Evolutionary conservation across 495 filamentous ascomycete genomes (phyloP).

Genomic region (Aspergillus sclerotiicarbonarius): DNA sequence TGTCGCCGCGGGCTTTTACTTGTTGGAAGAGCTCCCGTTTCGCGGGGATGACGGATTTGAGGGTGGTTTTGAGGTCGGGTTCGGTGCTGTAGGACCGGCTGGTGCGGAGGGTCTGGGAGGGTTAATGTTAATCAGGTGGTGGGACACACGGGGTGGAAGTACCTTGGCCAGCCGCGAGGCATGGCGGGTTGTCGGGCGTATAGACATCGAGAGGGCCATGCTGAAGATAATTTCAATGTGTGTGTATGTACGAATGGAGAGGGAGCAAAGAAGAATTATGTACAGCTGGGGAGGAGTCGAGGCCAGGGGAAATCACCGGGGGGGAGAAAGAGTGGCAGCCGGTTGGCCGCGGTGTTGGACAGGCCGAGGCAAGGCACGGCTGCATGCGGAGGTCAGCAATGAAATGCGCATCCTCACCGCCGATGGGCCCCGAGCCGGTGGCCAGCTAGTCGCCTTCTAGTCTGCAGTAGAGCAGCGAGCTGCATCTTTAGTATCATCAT

Average conservation of each 20-base stretch:
- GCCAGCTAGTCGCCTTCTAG: not conserved
- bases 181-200: constrained; percentile 38
- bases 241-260: constrained; percentile 1
- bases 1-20: constrained; percentile 81
- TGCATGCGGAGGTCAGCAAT: constrained; percentile 9
- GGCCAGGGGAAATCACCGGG: constrained; percentile 7
- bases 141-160: constrained; percentile 6
- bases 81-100: constrained; percentile 58
- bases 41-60: constrained; percentile 79
- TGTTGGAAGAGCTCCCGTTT: constrained; percentile 91
- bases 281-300: constrained; percentile 3
- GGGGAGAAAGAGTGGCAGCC: constrained; percentile 12
- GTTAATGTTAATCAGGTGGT: constrained; percentile 10
- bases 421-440: not conserved
- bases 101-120: constrained; percentile 21
- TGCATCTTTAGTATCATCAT: too few species aligned
- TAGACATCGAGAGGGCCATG: constrained; percentile 35
- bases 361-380: constrained; percentile 14
- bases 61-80: constrained; percentile 80
- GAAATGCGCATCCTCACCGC: not conserved
- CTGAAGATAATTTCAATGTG: constrained; percentile 19
- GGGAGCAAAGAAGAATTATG: not conserved
- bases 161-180: constrained; percentile 40
- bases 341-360: constrained; percentile 36
- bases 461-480: not conserved